Evolutionary conservation across 148 eudicot species (phyloP).

Genomic region (Cornus kousa): DNA sequence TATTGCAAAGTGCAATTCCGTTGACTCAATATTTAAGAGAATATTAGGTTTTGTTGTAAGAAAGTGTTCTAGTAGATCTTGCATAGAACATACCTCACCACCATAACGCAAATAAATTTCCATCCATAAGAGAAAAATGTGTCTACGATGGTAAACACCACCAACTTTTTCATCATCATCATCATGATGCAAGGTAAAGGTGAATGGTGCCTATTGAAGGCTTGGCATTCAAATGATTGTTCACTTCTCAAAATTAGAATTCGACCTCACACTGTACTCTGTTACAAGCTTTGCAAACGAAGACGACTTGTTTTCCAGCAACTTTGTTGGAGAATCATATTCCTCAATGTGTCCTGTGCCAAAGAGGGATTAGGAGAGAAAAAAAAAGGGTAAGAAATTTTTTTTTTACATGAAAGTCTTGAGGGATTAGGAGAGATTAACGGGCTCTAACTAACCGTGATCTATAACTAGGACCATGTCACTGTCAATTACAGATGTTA

Average conservation of each 20-base stretch:
- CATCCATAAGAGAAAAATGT: background rate
- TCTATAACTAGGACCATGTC: conserved; percentile 68
- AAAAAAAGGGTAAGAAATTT: background rate
- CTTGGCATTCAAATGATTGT: background rate
- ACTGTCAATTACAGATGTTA: conserved; percentile 65
- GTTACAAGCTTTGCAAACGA: conserved; percentile 77
- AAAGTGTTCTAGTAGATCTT: background rate
- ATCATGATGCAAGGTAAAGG: background rate
- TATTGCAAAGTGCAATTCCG: background rate
- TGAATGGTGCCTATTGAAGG: background rate
- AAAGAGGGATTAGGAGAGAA: too few species aligned
- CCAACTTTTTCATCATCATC: background rate
- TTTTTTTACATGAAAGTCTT: background rate
- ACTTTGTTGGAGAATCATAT: conserved; percentile 58
- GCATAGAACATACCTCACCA: background rate
- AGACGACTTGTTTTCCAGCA: conserved; percentile 59
- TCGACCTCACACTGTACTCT: conserved; percentile 47
- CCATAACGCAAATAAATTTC: background rate
- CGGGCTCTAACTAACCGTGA: conserved; percentile 25
- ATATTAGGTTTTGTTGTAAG: too few species aligned
- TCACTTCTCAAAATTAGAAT: conserved; percentile 22
- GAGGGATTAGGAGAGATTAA: background rate
- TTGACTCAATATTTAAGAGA: background rate
- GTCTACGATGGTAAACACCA: background rate
- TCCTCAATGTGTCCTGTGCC: conserved; percentile 48